These are phyloP conservation scores for Sporothrix brunneoviolacea DNA, from an alignment of 2,329 filamentous ascomycete genomes.

Conservation along the genomic window DNA sequence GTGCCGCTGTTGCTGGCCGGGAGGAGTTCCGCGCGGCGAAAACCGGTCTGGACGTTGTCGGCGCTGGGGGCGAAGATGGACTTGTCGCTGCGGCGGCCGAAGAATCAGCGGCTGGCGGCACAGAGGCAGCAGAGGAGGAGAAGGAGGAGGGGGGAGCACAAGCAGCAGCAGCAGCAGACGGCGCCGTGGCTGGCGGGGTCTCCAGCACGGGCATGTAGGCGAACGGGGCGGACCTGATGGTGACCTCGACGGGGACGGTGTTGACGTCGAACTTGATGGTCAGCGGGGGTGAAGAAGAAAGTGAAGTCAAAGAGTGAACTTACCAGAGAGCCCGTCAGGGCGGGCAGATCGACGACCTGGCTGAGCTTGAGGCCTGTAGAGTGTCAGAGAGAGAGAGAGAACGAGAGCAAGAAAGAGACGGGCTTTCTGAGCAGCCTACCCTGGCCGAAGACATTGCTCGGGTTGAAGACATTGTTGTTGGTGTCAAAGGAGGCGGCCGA, in stretches of 20 bases:
- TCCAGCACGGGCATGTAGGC: slow-evolving; percentile 6
- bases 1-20: slow-evolving; percentile 42
- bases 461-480: slow-evolving; percentile 39
- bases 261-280: slow-evolving; percentile 36
- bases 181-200: neutral
- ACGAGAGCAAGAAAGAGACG: neutral
- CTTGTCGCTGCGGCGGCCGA: slow-evolving; percentile 31
- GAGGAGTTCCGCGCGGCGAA: slow-evolving; percentile 54
- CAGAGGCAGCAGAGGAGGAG: neutral
- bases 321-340: slow-evolving; percentile 33
- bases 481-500: slow-evolving; percentile 35
- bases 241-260: slow-evolving; percentile 44
- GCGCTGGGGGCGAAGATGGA: slow-evolving; percentile 51
- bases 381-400: neutral
- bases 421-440: no score
- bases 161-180: neutral
- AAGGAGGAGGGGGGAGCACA: neutral
- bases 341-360: slow-evolving; percentile 42
- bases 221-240: slow-evolving; percentile 34
- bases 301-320: slow-evolving; percentile 5
- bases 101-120: no score
- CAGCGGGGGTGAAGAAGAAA: neutral
- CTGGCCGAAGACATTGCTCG: slow-evolving; percentile 46
- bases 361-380: slow-evolving; percentile 40
- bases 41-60: slow-evolving; percentile 47